Evolutionary conservation across 1,139 yeast genomes (phyloP).

Genomic region (Hemisphaericaspora xylanilytica): DNA sequence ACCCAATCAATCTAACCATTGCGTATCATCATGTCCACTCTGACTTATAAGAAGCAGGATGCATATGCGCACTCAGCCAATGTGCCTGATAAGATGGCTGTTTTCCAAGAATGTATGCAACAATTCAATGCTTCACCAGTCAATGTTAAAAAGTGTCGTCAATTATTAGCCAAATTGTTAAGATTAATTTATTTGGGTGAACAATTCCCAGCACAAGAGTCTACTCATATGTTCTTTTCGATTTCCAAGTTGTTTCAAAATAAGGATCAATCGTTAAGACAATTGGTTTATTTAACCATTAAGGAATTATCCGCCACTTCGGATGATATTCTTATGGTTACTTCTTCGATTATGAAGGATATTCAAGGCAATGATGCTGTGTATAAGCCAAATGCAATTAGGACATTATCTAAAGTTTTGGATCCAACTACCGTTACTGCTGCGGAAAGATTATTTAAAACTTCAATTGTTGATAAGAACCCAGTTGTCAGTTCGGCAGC

Average conservation of each 20-base stretch:
- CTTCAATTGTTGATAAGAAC: constrained; percentile 87
- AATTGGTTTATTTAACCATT: constrained; percentile 88
- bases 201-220: constrained; percentile 81
- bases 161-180: constrained; percentile 68
- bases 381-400: constrained; percentile 91
- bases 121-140: constrained; percentile 93
- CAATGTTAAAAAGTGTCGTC: constrained; percentile 82
- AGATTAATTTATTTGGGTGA: constrained; percentile 81
- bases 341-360: constrained; percentile 97
- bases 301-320: constrained; percentile 84
- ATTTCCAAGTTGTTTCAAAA: constrained; percentile 94
- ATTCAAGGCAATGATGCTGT: constrained; percentile 84
- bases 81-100: constrained; percentile 92
- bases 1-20: neutral
- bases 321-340: constrained; percentile 94
- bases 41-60: constrained; percentile 80
- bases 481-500: constrained; percentile 93
- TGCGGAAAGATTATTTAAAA: constrained; percentile 88
- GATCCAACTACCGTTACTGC: constrained; percentile 93
- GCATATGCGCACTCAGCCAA: constrained; percentile 55
- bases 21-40: constrained; percentile 59
- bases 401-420: constrained; percentile 85
- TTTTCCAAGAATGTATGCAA: constrained; percentile 91
- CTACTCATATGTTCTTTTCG: constrained; percentile 89
- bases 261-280: constrained; percentile 86